These are phyloP conservation scores for Colletotrichum tanaceti DNA, from an alignment of 2,329 filamentous ascomycete genomes.

Conservation along the genomic window DNA sequence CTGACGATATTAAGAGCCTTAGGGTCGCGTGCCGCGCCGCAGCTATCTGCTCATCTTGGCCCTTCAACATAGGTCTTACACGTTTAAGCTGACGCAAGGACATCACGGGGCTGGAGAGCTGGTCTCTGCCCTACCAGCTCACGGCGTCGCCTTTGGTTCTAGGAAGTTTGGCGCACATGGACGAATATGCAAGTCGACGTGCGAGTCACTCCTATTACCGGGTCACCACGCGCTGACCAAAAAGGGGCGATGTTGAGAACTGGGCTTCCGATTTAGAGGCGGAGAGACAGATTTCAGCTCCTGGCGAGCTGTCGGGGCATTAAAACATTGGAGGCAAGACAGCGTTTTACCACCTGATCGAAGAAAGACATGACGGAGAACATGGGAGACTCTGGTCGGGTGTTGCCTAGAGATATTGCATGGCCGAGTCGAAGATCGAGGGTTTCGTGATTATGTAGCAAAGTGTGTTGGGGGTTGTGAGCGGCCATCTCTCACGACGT, in stretches of 20 bases:
- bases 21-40: conserved; percentile 55
- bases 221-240: conserved; percentile 52
- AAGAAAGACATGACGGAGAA: conserved; percentile 1
- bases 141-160: conserved; percentile 54
- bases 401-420: not conserved
- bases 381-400: not conserved
- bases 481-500: not conserved
- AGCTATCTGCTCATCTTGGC: conserved; percentile 56
- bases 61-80: conserved; percentile 56
- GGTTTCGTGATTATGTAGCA: not conserved
- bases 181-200: conserved; percentile 55
- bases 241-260: conserved; percentile 48
- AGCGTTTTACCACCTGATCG: conserved; percentile 10
- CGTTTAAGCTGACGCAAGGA: conserved; percentile 59
- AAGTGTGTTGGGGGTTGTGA: conserved; percentile 1
- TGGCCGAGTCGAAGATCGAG: conserved; percentile 13
- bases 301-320: conserved; percentile 1
- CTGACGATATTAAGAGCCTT: conserved; percentile 53
- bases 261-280: conserved; percentile 51
- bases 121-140: conserved; percentile 57
- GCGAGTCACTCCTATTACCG: conserved; percentile 52
- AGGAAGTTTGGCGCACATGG: conserved; percentile 60
- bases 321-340: conserved; percentile 2
- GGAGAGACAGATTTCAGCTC: conserved; percentile 39
- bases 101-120: conserved; percentile 56